Base-by-base conservation (phyloP, 2,329 filamentous ascomycete species). In the Epichloe sibirici region DNA sequence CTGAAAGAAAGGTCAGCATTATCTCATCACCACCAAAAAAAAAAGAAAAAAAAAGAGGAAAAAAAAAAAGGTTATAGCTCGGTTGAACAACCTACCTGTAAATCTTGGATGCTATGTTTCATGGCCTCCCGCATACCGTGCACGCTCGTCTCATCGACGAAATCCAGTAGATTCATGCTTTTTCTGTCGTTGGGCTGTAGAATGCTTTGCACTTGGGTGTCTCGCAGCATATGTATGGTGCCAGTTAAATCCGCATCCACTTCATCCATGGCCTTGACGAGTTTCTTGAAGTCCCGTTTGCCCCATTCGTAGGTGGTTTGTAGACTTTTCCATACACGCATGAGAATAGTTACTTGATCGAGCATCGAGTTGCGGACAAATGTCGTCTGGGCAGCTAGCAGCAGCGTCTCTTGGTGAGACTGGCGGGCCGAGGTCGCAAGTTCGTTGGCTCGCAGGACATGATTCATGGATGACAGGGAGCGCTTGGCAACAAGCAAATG, bases 401-500 rank as follows among this genome's bases (percentile, higher is more conserved):
- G 75, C 51, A 88, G 83, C 47, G 83, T 84, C 59, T 93, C 85
- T 63, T 95, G 88, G 57, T 95, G 76, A 37, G 88, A 79, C 35
- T 77, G 73, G 37, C 89, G 84, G 4, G 90, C 88, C 13, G 80
- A 75, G 21, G 81, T 88, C 45, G 93, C 86, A 52, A 96, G 83
- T 62, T 94, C 86, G 64, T 93, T 90, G 58, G 90, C 90, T 55
- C 88, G 86, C 65, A 88, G 84, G 49, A 96, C 88, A 55, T 87
- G 83, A 43, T 77, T 81, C 66, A 94, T 90, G 11, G 89, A 89
- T 15, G 86, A 87, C 4, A 97, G 78, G 1, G 90, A 90, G 45
- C 88, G 82, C 66, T 96, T 96, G 8, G 91, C 87, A 34, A 86
- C 84, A 42, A 96, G 81, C 38, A 96, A 84, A 69, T 95, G 83